Percentiles rank a stretch among this genome's conserved stretches.
These are phyloP conservation scores for Corynespora cassiicola DNA, from an alignment of 2,329 filamentous ascomycete species.

Conservation along the genomic window DNA sequence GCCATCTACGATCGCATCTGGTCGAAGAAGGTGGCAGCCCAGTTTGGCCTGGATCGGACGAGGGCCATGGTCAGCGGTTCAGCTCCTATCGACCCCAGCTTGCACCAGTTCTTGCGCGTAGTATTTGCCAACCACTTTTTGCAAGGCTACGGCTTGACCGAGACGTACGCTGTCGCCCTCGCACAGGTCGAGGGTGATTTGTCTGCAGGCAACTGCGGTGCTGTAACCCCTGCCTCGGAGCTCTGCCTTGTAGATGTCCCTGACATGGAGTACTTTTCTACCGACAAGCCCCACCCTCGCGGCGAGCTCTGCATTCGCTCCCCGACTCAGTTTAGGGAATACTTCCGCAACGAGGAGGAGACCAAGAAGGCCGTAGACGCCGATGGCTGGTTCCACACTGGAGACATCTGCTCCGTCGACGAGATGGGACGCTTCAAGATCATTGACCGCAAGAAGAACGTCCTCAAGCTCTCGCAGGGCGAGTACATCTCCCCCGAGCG, in stretches of 20 bases:
- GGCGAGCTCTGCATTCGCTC: constrained; percentile 89
- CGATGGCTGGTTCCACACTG: constrained; percentile 97
- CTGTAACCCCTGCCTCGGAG: constrained; percentile 71
- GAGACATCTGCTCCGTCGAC: constrained; percentile 89
- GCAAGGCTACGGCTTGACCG: constrained; percentile 94
- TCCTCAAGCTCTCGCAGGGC: constrained; percentile 97
- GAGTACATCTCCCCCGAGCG: constrained; percentile 98
- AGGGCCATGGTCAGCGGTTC: constrained; percentile 84
- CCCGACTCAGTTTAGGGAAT: constrained; percentile 80
- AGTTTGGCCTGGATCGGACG: constrained; percentile 78
- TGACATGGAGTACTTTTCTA: constrained; percentile 89
- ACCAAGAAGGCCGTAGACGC: constrained; percentile 80
- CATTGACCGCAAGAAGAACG: constrained; percentile 97
- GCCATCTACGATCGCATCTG: constrained; percentile 85
- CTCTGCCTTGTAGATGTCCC: constrained; percentile 84
- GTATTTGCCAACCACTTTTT: constrained; percentile 79
- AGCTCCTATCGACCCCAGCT: constrained; percentile 84
- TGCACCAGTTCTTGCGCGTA: constrained; percentile 88
- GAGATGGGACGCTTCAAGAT: constrained; percentile 86
- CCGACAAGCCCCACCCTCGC: constrained; percentile 87
- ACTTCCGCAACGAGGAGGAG: constrained; percentile 89
- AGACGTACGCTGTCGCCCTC: constrained; percentile 81
- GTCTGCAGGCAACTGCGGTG: constrained; percentile 81
- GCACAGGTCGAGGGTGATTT: constrained; percentile 76
- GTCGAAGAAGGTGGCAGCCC: constrained; percentile 85